Base-by-base conservation (phyloP, 2,329 filamentous ascomycete genomes). In the Trichoderma oligosporum region DNA sequence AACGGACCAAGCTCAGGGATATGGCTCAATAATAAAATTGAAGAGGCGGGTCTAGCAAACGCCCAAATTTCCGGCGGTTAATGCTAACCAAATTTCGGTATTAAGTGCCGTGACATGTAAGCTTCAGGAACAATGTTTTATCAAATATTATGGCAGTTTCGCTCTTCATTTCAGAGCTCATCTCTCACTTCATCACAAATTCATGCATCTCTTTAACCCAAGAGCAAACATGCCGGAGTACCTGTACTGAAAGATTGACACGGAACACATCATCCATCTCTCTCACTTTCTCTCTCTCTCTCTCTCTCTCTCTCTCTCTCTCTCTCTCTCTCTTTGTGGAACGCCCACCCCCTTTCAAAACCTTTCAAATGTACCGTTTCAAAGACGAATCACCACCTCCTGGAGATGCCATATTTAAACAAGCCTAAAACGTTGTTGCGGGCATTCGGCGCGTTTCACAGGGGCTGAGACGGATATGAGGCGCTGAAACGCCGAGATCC, bases 51-150 rank as follows among this genome's bases (percentile, higher is more conserved):
- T n/a, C n/a, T n/a, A n/a, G n/a, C n/a, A n/a, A n/a, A n/a, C n/a
- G n/a, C n/a, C n/a, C 42, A 25, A 55, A 55, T 55, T 55, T 55
- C 52, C 52, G 42, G 41, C 31, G 33, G 24, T 55, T 45, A 33
- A 45, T 55, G 52, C 52, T 31, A 29, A n/a, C n/a, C n/a, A n/a
- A 45, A 55, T 55, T 22, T 55, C 52, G 52, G 52, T n/a, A n/a
- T n/a, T n/a, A n/a, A n/a, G n/a, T n/a, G n/a, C n/a, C n/a, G n/a
- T n/a, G n/a, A n/a, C n/a, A n/a, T n/a, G n/a, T n/a, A n/a, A n/a
- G n/a, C n/a, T n/a, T n/a, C n/a, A n/a, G n/a, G n/a, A n/a, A n/a
- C n/a, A n/a, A n/a, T n/a, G n/a, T n/a, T n/a, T n/a, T n/a, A n/a
- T n/a, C n/a, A n/a, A n/a, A n/a, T n/a, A n/a, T n/a, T n/a, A n/a